Conservation (phyloP, 2,329 filamentous ascomycete species). For the Ambrosiella xylebori region DNA sequence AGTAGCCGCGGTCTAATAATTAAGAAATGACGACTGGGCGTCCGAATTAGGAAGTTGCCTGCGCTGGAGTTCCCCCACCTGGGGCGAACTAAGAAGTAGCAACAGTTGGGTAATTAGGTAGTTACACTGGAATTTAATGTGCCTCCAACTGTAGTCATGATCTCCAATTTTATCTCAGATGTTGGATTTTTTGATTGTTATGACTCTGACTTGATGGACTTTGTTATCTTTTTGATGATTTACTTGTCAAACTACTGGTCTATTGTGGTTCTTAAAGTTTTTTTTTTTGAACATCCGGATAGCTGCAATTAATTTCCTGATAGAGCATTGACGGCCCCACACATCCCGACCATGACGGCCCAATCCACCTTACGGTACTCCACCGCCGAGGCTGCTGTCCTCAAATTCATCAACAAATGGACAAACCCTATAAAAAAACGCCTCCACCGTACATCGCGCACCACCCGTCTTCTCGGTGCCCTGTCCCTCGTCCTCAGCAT, state of each 20-base stretch:
- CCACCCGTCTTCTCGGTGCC: conserved; percentile 57
- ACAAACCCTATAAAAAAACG: conserved; percentile 32
- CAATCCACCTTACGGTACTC: conserved; percentile 67
- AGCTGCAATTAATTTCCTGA: no score
- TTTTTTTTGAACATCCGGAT: no score
- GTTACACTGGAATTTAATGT: background rate
- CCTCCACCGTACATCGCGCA: conserved; percentile 48
- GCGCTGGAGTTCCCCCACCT: background rate
- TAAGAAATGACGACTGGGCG: background rate
- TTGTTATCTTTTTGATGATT: no score
- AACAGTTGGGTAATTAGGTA: background rate
- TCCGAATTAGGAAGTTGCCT: background rate
- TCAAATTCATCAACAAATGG: conserved; percentile 46
- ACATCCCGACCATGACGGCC: conserved; percentile 46
- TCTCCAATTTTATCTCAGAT: background rate
- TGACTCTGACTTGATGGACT: background rate
- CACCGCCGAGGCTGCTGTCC: conserved; percentile 48
- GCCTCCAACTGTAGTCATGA: background rate
- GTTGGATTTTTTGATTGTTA: background rate
- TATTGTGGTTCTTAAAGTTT: no score
- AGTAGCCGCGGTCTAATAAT: background rate
- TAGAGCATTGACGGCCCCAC: no score
- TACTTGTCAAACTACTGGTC: no score
- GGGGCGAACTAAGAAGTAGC: no score
- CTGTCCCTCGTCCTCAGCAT: conserved; percentile 63